Evolutionary conservation across 768 basidiomycete species (phyloP).

Genomic region (Pleurotus giganteus): DNA sequence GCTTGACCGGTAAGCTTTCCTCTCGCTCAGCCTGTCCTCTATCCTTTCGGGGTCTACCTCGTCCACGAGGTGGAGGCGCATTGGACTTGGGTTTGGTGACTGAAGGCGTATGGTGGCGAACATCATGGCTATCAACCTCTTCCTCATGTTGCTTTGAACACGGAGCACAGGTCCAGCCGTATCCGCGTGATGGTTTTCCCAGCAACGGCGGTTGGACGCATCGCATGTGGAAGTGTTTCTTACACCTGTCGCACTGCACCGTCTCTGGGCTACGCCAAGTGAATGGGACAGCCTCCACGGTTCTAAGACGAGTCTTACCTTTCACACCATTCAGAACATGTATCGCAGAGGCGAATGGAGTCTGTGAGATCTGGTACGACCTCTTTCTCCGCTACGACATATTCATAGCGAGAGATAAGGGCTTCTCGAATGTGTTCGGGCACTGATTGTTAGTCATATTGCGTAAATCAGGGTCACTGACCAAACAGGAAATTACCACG

Average conservation of each 20-base stretch:
- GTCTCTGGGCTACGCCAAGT: constrained; percentile 62
- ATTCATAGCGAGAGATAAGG: constrained; percentile 84
- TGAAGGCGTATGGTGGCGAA: constrained; percentile 54
- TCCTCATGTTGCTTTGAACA: constrained; percentile 88
- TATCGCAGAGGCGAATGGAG: constrained; percentile 76
- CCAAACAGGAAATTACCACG: constrained; percentile 29
- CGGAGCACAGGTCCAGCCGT: constrained; percentile 96
- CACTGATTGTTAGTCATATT: constrained; percentile 43
- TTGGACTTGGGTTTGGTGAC: constrained; percentile 60
- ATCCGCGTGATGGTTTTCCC: constrained; percentile 92
- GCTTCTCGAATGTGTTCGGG: constrained; percentile 78
- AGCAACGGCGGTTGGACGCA: constrained; percentile 90
- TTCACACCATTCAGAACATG: constrained; percentile 87
- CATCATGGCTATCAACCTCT: constrained; percentile 74
- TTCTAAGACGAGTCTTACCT: constrained; percentile 48
- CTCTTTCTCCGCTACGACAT: constrained; percentile 93
- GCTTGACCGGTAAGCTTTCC: constrained; percentile 74
- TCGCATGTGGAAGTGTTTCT: constrained; percentile 90
- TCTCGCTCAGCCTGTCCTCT: constrained; percentile 70
- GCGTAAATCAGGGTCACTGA: constrained; percentile 1
- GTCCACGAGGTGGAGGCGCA: constrained; percentile 68
- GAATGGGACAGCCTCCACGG: constrained; percentile 15
- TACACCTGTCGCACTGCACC: constrained; percentile 89
- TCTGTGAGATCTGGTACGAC: constrained; percentile 90
- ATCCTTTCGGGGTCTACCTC: constrained; percentile 79